Base-by-base conservation (phyloP, 495 filamentous ascomycete genomes). In the Trichoderma parareesei region DNA sequence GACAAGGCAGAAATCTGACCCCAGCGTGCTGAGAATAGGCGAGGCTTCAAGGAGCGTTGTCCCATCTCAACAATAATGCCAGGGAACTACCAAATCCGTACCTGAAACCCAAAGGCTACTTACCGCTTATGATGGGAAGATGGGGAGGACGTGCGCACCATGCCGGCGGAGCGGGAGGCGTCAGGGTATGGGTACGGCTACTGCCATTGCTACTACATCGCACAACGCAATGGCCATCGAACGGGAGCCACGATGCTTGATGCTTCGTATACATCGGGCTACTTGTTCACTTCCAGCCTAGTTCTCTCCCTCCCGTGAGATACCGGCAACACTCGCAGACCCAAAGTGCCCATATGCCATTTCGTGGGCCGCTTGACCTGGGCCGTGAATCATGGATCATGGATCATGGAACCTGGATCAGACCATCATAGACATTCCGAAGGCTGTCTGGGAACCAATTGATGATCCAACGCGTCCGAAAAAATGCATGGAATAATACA, bases 61-160 rank as follows among this genome's bases (percentile, higher is more conserved):
- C 11, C 40, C 53, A 57, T 57, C 37, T 27, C 18, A 41, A 41
- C 11, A 41, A 41, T 41, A 41, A 9, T 37, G 11, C 20, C 11
- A 35, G 20, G 20, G 53, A 57, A 11, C 37, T 35, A 57, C 20
- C 53, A 57, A 33, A 57, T 37, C 53, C 10, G 53, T 57, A 57
- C 53, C 53, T 57, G 53, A 35, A 35, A 57, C 53, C 53, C 27
- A 11, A 37, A 37, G 37, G 37, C 53, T 27, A 16, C 7, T 57
- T 57, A 57, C 53, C 27, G 53, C 53, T 57, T 57, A 57, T 57
- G 53, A 20, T 57, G 33, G 44, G 16, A 57, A 37, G 20, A 35
- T 57, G 18, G 4, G 33, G 53, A 57, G 53, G 53, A 57, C 53
- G 53, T 57, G 53, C 53, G 18, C 53, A 57, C 53, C 53, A 35